Evolutionary conservation across 176 grass and related monocot genomes (phyloP).

Genomic region (Cocos nucifera): DNA sequence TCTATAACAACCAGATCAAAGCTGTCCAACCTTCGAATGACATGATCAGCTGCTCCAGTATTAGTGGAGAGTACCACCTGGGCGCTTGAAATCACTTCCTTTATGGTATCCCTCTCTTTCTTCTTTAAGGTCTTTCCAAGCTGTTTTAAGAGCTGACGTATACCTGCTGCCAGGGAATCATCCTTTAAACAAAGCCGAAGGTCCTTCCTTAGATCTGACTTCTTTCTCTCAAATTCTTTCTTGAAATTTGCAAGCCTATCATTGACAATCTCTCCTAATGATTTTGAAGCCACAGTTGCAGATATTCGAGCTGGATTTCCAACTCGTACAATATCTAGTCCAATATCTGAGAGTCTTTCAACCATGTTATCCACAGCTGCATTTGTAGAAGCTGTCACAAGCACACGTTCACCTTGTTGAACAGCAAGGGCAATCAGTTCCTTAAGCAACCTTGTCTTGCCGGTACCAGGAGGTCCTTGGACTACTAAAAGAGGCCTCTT

Average conservation of each 20-base stretch:
- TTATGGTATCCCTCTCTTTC: constrained; percentile 87
- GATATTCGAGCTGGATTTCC: constrained; percentile 88
- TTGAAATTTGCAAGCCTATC: constrained; percentile 55
- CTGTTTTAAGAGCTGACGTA: constrained; percentile 89
- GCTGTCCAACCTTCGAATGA: constrained; percentile 53
- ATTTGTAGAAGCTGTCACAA: constrained; percentile 84
- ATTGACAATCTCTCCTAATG: constrained; percentile 69
- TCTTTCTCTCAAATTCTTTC: constrained; percentile 90
- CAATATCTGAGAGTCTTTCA: constrained; percentile 49
- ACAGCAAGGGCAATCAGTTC: constrained; percentile 65
- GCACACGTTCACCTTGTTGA: constrained; percentile 74
- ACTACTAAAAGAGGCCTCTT: constrained; percentile 65
- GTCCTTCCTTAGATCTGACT: constrained; percentile 82
- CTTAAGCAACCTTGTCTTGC: constrained; percentile 75
- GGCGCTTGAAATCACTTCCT: constrained; percentile 59
- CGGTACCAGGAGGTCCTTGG: constrained; percentile 91
- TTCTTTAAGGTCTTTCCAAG: constrained; percentile 73
- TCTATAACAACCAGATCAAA: constrained; percentile 94
- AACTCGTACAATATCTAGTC: constrained; percentile 78
- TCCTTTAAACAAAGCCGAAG: constrained; percentile 80
- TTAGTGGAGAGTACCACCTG: constrained; percentile 82
- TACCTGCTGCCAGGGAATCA: constrained; percentile 83
- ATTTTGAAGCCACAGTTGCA: constrained; percentile 66
- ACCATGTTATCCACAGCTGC: constrained; percentile 83
- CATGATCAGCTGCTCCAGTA: constrained; percentile 66